phyloP scores from a whole-genome alignment of 345 rosid genomes.

The Ricinus communis region DNA sequence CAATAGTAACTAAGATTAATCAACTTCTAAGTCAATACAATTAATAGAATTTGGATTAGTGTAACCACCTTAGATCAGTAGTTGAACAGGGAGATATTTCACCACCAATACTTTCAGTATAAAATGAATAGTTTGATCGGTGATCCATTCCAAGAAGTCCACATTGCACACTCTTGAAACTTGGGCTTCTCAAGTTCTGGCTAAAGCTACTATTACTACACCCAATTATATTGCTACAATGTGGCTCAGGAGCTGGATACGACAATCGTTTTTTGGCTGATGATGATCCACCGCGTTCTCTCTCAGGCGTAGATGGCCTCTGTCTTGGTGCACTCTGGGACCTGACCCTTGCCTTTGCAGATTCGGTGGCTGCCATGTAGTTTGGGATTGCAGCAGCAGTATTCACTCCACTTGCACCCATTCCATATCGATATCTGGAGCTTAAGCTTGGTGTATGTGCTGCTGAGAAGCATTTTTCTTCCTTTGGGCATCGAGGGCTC shows the following conservation, averaged over 20 bases:
- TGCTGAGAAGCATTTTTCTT: conserved; percentile 20
- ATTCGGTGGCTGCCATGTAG: conserved; percentile 30
- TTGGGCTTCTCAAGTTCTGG: conserved; percentile 61
- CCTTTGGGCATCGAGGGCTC: conserved; percentile 49
- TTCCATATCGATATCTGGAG: conserved; percentile 14
- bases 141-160: conserved; percentile 48
- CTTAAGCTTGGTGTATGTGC: conserved; percentile 20
- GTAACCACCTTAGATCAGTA: conserved; percentile 60
- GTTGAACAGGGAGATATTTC: conserved; percentile 74
- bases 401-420: not conserved
- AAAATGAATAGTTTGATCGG: conserved; percentile 44
- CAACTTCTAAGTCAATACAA: not conserved
- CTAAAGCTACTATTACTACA: conserved; percentile 22
- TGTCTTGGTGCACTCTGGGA: conserved; percentile 76
- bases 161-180: conserved; percentile 65
- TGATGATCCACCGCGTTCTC: conserved; percentile 47
- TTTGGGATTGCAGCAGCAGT: conserved; percentile 20
- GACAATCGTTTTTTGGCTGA: conserved; percentile 66
- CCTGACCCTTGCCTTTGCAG: conserved; percentile 22
- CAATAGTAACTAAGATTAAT: too few relatives aligned
- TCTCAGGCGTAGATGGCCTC: conserved; percentile 54
- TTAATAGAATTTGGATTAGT: conserved; percentile 25
- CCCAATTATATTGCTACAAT: conserved; percentile 3
- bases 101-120: conserved; percentile 49
- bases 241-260: conserved; percentile 50